A percentile compares a stretch with the other conserved stretches of the same genome.
phyloP scores from a whole-genome alignment of 306 rosid genomes.

The Fragaria nilgerrensis region DNA sequence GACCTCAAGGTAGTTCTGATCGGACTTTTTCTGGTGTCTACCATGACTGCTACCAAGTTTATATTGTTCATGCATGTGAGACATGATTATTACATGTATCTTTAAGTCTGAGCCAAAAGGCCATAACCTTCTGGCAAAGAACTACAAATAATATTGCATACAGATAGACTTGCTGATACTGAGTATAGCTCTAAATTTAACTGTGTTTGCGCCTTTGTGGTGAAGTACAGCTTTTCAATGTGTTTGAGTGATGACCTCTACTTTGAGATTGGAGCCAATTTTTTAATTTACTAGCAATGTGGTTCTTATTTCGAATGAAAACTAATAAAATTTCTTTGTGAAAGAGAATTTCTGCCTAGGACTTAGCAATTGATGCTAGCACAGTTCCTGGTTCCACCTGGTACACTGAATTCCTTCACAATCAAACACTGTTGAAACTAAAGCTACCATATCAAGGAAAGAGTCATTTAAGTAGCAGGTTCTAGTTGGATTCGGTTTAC shows the following conservation, averaged over 20 bases:
- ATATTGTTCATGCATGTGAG: conserved; percentile 21
- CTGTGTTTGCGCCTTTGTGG: background rate
- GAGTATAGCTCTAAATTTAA: background rate
- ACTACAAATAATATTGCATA: conserved; percentile 43
- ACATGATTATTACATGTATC: conserved; percentile 31
- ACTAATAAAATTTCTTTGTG: background rate
- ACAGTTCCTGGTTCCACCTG: background rate
- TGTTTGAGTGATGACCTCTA: background rate
- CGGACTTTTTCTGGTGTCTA: conserved; percentile 24
- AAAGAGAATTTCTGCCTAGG: background rate
- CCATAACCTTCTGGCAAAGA: conserved; percentile 29
- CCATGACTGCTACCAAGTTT: conserved; percentile 24
- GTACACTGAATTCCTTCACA: background rate
- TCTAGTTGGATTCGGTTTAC: too few relatives aligned
- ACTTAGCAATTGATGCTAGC: background rate
- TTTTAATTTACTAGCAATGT: background rate
- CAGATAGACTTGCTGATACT: conserved; percentile 11
- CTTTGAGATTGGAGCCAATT: background rate
- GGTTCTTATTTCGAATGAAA: background rate
- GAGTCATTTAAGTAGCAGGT: too few relatives aligned
- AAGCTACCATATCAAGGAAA: too few relatives aligned
- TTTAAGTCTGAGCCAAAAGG: conserved; percentile 26
- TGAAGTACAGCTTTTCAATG: conserved; percentile 9
- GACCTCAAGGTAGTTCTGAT: conserved; percentile 23
- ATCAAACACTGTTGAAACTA: too few relatives aligned